Evolutionary conservation across 2,329 filamentous ascomycete species (phyloP), one percentile per base, ranked within the genome.

Genomic region (Emergomyces orientalis): DNA sequence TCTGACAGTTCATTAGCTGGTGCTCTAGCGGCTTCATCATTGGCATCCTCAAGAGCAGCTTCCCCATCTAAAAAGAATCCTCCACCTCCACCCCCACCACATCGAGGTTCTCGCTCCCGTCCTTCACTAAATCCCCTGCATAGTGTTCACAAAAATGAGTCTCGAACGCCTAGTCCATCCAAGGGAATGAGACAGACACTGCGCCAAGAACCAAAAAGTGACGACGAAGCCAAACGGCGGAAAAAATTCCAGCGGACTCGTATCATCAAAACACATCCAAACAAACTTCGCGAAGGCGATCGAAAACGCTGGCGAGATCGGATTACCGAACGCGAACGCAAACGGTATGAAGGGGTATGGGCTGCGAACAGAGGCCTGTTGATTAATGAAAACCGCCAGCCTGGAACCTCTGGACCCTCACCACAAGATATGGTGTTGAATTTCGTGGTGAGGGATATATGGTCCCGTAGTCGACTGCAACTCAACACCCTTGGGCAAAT

Each of bases 261-360:
- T 62, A 69, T 77, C 30, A 71, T 79, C 22, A 71, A 73, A 59
- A 77, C 78, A 62, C 78, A 80, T 65, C 78, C 77, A 9, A 76
- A 80, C 65, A 80, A 79, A 63, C 77, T 80, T 64, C 75, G 77
- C 59, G 78, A 80, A 69, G 78, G 78, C 3, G 76, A 79, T 68
- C 77, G 78, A 9, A 79, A 76, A 64, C 69, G 75, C 62, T 80
- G 78, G 76, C 71, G 74, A 51, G 74, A 74, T 56, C 74, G 76
- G 63, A 68, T 81, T 14, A 78, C 74, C 0, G 77, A 79, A 64
- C 71, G 73, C 34, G 77, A 80, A 62, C 73, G 78, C 43, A 81
- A 79, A 65, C 71, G 78, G 60, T 81, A 81, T 64, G 79, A 81
- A 68, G 79, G 78, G 3, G 77, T 81, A 4, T 81, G 79, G 78